These are phyloP conservation scores for Dipodascus geniculatus DNA, from an alignment of 805 yeast species.

Conservation along the genomic window DNA sequence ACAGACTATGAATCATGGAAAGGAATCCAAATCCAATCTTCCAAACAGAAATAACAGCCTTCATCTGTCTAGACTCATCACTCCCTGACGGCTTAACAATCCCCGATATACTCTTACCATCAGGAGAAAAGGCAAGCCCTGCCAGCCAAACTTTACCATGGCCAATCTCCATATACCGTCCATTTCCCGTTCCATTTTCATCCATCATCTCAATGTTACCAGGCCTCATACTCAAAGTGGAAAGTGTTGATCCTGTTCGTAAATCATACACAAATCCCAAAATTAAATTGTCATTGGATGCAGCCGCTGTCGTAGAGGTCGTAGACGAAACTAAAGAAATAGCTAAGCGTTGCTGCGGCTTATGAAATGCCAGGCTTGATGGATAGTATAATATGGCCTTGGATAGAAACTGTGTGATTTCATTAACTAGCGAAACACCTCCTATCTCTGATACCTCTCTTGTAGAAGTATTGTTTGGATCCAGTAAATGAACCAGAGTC, in stretches of 20 bases:
- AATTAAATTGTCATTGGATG: not conserved
- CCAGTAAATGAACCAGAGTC: conserved; percentile 12
- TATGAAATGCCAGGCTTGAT: conserved; percentile 14
- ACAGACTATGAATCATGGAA: not conserved
- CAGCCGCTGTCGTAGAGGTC: not conserved
- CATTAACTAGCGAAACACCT: conserved; percentile 12
- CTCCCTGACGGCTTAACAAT: not conserved
- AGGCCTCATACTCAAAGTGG: conserved; percentile 7
- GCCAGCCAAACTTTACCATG: not conserved
- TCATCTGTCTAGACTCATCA: not conserved
- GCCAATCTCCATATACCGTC: not conserved
- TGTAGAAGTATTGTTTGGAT: conserved; percentile 8
- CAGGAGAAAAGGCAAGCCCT: not conserved
- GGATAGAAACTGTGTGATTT: conserved; percentile 13
- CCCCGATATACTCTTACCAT: not conserved
- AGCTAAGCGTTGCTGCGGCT: conserved; percentile 16
- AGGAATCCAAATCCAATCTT: not conserved
- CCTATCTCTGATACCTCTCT: conserved; percentile 8
- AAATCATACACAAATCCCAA: conserved; percentile 15
- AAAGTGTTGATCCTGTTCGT: conserved; percentile 11
- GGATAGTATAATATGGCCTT: conserved; percentile 11
- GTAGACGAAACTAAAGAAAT: conserved; percentile 3
- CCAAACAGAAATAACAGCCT: not conserved
- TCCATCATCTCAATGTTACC: not conserved
- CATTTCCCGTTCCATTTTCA: not conserved